A percentile compares a stretch with the other conserved stretches of the same genome.
Evolutionary conservation across 805 yeast genomes (phyloP).

Genomic region (Candida fluviatilis): DNA sequence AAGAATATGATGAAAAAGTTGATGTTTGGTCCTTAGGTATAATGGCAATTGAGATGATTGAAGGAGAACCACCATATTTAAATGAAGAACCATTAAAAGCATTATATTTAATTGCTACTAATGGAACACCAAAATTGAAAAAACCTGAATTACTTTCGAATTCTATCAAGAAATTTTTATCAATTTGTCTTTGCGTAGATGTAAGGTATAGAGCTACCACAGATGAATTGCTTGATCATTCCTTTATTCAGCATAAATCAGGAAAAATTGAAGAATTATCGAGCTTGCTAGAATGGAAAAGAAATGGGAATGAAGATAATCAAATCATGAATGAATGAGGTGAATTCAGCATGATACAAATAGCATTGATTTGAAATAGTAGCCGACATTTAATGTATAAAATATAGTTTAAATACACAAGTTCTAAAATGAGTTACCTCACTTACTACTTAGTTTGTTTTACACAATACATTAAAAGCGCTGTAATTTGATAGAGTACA

Average conservation of each 20-base stretch:
- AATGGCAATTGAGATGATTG: constrained; percentile 85
- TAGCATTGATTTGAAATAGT: no score
- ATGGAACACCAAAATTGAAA: constrained; percentile 76
- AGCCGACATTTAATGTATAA: no score
- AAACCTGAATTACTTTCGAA: constrained; percentile 65
- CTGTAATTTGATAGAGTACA: no score
- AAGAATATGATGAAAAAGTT: constrained; percentile 77
- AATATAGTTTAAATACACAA: no score
- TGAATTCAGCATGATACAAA: no score
- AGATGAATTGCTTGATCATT: constrained; percentile 77
- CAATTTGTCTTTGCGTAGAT: constrained; percentile 92
- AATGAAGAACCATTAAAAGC: constrained; percentile 80
- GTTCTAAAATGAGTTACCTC: no score
- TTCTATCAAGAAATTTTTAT: constrained; percentile 78
- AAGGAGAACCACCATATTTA: constrained; percentile 79
- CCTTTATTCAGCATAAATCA: constrained; percentile 58
- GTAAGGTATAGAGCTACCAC: constrained; percentile 88
- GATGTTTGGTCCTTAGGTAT: constrained; percentile 83
- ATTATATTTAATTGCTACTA: constrained; percentile 69
- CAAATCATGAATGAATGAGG: no score
- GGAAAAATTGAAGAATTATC: constrained; percentile 59
- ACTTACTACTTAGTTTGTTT: no score
- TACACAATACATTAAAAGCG: no score
- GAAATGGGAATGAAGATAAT: constrained; percentile 7
- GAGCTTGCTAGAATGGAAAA: constrained; percentile 51